Conservation (phyloP, 1,284 basidiomycete genomes). For the Cystobasidiaceae sp. region DNA sequence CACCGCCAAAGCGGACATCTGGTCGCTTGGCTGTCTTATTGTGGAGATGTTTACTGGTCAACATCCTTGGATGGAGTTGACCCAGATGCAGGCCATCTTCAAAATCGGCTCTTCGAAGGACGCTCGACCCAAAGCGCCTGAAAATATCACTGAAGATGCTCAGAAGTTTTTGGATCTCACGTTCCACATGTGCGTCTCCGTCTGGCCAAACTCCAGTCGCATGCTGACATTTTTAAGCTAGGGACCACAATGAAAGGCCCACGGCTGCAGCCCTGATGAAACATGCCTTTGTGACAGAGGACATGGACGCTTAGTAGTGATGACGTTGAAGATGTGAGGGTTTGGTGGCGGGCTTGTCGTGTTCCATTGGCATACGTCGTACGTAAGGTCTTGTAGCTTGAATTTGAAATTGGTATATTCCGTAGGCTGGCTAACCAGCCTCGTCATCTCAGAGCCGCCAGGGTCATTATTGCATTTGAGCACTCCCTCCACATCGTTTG, state of each 20-base stretch:
- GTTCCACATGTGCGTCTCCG: constrained; percentile 59
- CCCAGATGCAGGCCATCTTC: constrained; percentile 99
- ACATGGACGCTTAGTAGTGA: neutral
- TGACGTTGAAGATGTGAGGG: too few relatives aligned
- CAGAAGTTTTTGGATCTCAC: constrained; percentile 76
- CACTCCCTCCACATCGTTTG: neutral
- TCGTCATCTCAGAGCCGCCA: too few relatives aligned
- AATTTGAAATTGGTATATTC: too few relatives aligned
- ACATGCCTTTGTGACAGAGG: constrained; percentile 54
- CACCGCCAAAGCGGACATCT: constrained; percentile 93
- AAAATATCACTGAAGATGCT: constrained; percentile 78
- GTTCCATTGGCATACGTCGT: too few relatives aligned
- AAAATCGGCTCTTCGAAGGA: constrained; percentile 73
- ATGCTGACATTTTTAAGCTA: neutral
- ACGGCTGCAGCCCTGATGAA: constrained; percentile 68
- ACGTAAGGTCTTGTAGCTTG: too few relatives aligned
- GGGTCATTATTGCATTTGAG: too few relatives aligned
- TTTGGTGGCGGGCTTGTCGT: too few relatives aligned
- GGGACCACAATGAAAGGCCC: constrained; percentile 71
- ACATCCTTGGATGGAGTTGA: constrained; percentile 93
- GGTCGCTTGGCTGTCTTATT: constrained; percentile 94
- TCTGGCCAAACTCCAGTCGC: neutral
- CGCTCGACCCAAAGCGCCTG: constrained; percentile 73
- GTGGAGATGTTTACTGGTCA: constrained; percentile 98
- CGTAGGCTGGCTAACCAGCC: too few relatives aligned